Conservation (phyloP, 2,329 filamentous ascomycete species). For the Penicillium sp. region DNA sequence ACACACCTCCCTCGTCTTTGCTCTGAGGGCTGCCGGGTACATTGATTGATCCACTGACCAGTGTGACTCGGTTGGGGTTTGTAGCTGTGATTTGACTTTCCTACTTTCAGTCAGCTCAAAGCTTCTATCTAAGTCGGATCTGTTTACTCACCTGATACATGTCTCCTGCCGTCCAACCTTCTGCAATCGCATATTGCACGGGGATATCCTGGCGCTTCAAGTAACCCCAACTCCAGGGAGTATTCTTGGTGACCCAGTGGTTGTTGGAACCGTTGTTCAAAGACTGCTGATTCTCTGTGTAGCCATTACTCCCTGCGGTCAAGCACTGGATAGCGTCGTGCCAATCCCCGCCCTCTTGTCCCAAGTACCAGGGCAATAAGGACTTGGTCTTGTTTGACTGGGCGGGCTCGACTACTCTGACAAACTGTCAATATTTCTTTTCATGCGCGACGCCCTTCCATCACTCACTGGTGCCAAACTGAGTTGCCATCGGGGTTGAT, state of each 20-base stretch:
- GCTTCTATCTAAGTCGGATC: not conserved
- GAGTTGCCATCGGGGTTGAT: slow-evolving; percentile 48
- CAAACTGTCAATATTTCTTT: not conserved
- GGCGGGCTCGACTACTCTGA: slow-evolving; percentile 39
- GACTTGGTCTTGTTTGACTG: slow-evolving; percentile 46
- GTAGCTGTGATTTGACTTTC: slow-evolving; percentile 56
- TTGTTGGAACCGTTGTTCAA: slow-evolving; percentile 56
- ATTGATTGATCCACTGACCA: slow-evolving; percentile 56
- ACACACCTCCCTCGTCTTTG: slow-evolving; percentile 48
- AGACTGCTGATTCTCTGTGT: slow-evolving; percentile 55
- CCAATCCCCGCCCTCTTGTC: slow-evolving; percentile 56
- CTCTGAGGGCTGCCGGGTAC: slow-evolving; percentile 50
- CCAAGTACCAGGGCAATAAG: slow-evolving; percentile 58
- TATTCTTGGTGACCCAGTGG: slow-evolving; percentile 57
- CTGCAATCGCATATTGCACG: slow-evolving; percentile 57
- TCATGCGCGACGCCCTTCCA: not conserved
- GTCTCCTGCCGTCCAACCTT: slow-evolving; percentile 57
- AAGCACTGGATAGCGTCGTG: slow-evolving; percentile 58
- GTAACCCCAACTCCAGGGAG: slow-evolving; percentile 56
- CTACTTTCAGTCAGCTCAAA: slow-evolving; percentile 20
- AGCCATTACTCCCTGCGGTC: slow-evolving; percentile 55
- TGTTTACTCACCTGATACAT: slow-evolving; percentile 52
- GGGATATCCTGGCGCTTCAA: slow-evolving; percentile 56
- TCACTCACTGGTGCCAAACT: slow-evolving; percentile 52
- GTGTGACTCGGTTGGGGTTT: slow-evolving; percentile 55